Evolutionary conservation across 1,284 basidiomycete genomes (phyloP), one percentile per base, ranked within the genome.

Genomic region (Ganoderma resinaceum): DNA sequence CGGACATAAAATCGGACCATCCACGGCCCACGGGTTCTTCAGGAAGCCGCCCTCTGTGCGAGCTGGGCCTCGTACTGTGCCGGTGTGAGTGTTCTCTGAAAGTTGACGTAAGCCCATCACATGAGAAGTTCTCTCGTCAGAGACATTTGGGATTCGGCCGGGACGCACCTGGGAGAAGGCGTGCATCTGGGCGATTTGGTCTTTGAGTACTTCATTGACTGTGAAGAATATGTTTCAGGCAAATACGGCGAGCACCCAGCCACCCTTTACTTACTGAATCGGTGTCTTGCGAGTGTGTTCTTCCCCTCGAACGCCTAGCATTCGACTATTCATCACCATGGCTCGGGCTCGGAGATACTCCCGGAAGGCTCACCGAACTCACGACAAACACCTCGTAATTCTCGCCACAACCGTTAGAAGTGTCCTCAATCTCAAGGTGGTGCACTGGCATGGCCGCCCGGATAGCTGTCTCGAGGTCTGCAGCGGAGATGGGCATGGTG

Each of bases 201-300:
- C 80, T 80, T 92, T 94, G 76, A 95, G 77, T 16, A 89, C 74
- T 38, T 93, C 90, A 75, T 95, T 94, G 66, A 95, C 93, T 94
- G 43, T n/a, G 57, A 12, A 66, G 12, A 35, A 29, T 37, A 55
- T 72, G 59, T 2, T 33, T 26, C 37, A 37, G 60, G 3, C 43
- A 18, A 33, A 31, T n/a, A 55, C 14, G 49, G 57, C 29, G 14
- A 5, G 2, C 14, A 4, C 12, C 3, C 1, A 23, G 57, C 3
- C 12, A 14, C 33, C 14, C 57, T 35, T 4, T 8, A 62, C 85
- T 68, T 74, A 94, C 92, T 86, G 77, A 87, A 81, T 58, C 88
- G 82, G 76, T 95, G 92, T 75, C 89, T 84, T 14, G 87, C 86
- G 11, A 95, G 83, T n/a, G 91, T 93, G 26, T 83, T 84, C 80